phyloP scores from a whole-genome alignment of 2,329 filamentous ascomycete genomes.

The Coniochaeta ligniaria region DNA sequence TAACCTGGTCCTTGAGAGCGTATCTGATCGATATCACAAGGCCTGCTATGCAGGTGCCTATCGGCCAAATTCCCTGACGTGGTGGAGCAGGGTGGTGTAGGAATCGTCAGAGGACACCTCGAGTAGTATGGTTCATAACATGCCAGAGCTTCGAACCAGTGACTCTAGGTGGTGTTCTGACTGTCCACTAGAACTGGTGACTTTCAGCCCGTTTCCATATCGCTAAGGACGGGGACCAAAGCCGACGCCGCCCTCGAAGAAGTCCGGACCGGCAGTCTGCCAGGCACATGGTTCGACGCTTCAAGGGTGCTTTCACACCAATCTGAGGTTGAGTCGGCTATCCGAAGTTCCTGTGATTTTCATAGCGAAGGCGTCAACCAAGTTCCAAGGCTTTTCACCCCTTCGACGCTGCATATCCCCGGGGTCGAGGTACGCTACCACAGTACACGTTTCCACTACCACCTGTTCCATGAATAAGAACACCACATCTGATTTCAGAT shows the following conservation, averaged over 20 bases:
- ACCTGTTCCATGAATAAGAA: background rate
- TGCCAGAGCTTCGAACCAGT: background rate
- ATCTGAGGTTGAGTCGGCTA: too few relatives aligned
- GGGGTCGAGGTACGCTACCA: background rate
- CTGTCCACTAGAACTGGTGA: background rate
- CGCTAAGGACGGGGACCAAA: too few relatives aligned
- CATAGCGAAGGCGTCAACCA: background rate
- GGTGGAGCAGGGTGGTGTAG: background rate
- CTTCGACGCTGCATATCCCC: background rate
- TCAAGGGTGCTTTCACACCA: too few relatives aligned
- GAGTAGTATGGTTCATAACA: background rate
- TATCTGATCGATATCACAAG: background rate
- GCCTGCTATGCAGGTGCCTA: background rate
- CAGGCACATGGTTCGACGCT: too few relatives aligned
- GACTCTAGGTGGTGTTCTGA: background rate
- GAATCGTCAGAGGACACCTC: background rate
- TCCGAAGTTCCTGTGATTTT: too few relatives aligned
- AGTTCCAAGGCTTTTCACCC: background rate
- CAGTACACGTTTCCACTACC: too few relatives aligned
- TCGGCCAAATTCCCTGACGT: background rate
- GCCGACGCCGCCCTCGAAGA: too few relatives aligned
- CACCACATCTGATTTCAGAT: background rate
- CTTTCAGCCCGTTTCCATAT: too few relatives aligned
- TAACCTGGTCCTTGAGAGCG: background rate
- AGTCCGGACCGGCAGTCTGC: too few relatives aligned